Evolutionary conservation across 1,139 yeast genomes (phyloP), one percentile per base, ranked within the genome.

Genomic region (Saccharomyces hybrid): DNA sequence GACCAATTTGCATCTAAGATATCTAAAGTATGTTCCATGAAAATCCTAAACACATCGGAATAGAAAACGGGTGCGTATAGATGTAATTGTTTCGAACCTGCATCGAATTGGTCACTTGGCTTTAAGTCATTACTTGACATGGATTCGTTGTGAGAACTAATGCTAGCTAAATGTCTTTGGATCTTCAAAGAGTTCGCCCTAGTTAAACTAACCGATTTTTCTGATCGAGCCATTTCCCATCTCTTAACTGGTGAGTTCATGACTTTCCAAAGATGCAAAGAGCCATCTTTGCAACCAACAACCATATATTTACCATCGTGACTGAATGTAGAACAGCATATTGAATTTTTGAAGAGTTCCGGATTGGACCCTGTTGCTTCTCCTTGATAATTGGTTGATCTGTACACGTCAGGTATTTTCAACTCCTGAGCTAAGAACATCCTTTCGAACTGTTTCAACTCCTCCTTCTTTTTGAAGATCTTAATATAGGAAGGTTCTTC

Each of bases 1-100:
- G 95, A 86, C 98, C 98, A 91, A 63, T 88, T 88, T 47, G 91
- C 68, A 9, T 88, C 82, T 38, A 89, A 71, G 26, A 91, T 77
- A 58, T 88, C 86, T 50, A 80, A 80, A 0, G 79, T 71, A 69
- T 91, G 97, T 24, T 88, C 95, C 49, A 68, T 71, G 59, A 82
- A 86, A 21, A 78, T 78, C 34, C 81, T 75, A 12, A 78, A 68
- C 0, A 97, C 96, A 31, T 70, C 69, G n/a, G 82, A 80, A 62
- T 84, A 86, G 68, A 91, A 90, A 1, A 91, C 88, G 0, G 96
- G 95, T 0, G 96, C 95, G 61, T 79, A 78, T 4, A 65, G 52
- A 47, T 61, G 44, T 38, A 38, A 38, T 9, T 38, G 44, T 19
- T 19, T 38, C 24, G 44, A 38, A 19, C 26, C 7, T 38, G 24